Conservation (phyloP, 2,329 filamentous ascomycete genomes). For the Cryphonectria nitschkei region DNA sequence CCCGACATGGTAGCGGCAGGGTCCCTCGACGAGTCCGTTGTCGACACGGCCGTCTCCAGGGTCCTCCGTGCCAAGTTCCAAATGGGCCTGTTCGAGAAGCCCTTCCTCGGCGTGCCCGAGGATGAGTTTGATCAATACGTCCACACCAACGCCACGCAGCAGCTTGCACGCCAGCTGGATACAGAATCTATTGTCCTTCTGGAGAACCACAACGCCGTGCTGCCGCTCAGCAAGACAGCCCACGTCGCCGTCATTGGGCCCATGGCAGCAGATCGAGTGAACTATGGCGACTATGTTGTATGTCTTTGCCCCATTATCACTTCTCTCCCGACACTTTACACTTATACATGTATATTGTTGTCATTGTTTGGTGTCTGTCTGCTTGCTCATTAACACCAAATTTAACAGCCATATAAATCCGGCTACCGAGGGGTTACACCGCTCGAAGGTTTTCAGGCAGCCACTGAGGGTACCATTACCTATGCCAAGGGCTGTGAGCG, state of each 20-base stretch:
- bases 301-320: neutral
- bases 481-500: constrained; percentile 73
- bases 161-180: constrained; percentile 65
- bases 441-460: constrained; percentile 67
- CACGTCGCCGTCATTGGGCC: constrained; percentile 75
- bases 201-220: constrained; percentile 57
- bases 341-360: neutral
- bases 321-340: neutral
- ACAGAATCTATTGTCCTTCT: constrained; percentile 65
- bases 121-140: constrained; percentile 61
- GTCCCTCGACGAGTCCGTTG: constrained; percentile 59
- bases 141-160: constrained; percentile 61
- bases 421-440: constrained; percentile 70
- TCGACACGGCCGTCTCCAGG: constrained; percentile 69
- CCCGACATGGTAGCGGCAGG: constrained; percentile 65
- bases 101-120: constrained; percentile 62
- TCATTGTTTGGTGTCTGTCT: neutral
- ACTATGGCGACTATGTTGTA: constrained; percentile 41
- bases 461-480: constrained; percentile 62
- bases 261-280: constrained; percentile 73
- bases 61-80: constrained; percentile 70
- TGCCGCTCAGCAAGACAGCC: constrained; percentile 65
- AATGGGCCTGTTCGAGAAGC: constrained; percentile 72
- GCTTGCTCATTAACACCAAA: neutral
- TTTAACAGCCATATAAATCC: constrained; percentile 58